Conservation (phyloP, 2,329 filamentous ascomycete genomes). For the Fusarium sambucinum region DNA sequence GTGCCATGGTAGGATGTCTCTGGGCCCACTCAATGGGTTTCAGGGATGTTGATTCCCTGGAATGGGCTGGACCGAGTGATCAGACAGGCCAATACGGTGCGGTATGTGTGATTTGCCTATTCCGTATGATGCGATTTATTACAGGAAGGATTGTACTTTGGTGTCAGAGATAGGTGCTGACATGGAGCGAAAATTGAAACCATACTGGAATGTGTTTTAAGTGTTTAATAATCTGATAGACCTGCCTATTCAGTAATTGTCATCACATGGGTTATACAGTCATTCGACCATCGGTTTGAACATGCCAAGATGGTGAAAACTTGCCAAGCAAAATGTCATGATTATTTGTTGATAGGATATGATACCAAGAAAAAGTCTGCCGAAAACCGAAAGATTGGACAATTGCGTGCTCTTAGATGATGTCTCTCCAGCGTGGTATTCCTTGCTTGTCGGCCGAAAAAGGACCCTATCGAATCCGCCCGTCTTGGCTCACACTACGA, state of each 20-base stretch:
- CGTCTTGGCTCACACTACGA: constrained; percentile 13
- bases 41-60: background rate
- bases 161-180: constrained; percentile 1
- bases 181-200: background rate
- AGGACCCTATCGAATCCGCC: constrained; percentile 10
- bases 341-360: background rate
- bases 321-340: background rate
- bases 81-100: background rate
- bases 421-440: too few species aligned
- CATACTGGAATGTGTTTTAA: background rate
- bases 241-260: constrained; percentile 21
- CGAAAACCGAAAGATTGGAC: background rate
- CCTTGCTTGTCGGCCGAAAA: background rate
- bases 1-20: background rate
- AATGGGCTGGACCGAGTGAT: background rate
- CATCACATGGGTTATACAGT: background rate
- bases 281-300: background rate
- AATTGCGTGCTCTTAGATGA: constrained; percentile 24
- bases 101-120: background rate
- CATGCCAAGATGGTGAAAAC: background rate
- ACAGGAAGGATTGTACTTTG: background rate
- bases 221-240: background rate
- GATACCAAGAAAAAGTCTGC: background rate
- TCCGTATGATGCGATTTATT: background rate
- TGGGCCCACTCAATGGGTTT: background rate